A percentile compares a stretch with the other conserved stretches of the same genome.
Conservation (phyloP, 306 rosid genomes). For the Pyrus pyrifolia region DNA sequence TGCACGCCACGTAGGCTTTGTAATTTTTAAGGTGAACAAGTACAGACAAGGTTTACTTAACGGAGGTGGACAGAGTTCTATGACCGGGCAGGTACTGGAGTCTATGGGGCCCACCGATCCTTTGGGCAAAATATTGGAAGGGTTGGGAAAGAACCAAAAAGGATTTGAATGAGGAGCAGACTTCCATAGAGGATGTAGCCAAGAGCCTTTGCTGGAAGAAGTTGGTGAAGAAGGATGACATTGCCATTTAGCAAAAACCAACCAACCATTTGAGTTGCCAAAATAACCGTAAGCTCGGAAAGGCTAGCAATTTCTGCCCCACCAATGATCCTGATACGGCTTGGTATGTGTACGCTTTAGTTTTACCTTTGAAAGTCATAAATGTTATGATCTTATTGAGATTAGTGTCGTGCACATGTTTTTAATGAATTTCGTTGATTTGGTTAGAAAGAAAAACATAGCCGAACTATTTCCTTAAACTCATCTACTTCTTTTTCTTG, state of each 20-base stretch:
- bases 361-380: too few relatives aligned
- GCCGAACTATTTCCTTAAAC: not conserved
- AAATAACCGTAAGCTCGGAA: slow-evolving; percentile 18
- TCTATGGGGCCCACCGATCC: slow-evolving; percentile 71
- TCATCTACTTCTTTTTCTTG: not conserved
- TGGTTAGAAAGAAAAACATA: too few relatives aligned
- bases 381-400: not conserved
- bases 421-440: too few relatives aligned
- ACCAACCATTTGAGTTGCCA: slow-evolving; percentile 55
- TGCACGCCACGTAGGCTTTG: too few relatives aligned
- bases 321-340: slow-evolving; percentile 46
- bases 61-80: slow-evolving; percentile 64
- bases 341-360: slow-evolving; percentile 36
- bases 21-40: too few relatives aligned
- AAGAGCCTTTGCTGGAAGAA: slow-evolving; percentile 72
- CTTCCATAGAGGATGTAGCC: slow-evolving; percentile 54
- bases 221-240: slow-evolving; percentile 48
- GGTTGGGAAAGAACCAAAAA: slow-evolving; percentile 77
- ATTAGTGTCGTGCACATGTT: too few relatives aligned
- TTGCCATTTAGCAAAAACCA: slow-evolving; percentile 83
- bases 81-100: slow-evolving; percentile 82
- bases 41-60: slow-evolving; percentile 52
- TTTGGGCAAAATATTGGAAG: slow-evolving; percentile 53
- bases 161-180: slow-evolving; percentile 59
- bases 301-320: slow-evolving; percentile 39